Conservation (phyloP, 2,329 filamentous ascomycete species). For the Colletotrichum sp. region DNA sequence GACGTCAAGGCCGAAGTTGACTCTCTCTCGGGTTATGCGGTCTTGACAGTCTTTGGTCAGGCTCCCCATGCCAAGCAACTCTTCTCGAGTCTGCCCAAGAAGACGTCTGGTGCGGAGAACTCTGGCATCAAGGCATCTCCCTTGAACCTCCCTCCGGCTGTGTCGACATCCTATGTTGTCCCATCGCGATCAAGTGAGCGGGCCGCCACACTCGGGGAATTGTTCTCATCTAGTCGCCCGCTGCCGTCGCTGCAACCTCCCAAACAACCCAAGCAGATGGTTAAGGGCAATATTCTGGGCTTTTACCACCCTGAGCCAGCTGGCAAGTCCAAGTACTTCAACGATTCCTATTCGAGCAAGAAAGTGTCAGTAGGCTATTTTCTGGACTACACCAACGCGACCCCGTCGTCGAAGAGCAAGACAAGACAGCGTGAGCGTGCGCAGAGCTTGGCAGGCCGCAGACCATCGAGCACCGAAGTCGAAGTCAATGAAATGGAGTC, state of each 20-base stretch:
- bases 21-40: constrained; percentile 45
- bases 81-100: constrained; percentile 78
- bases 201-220: constrained; percentile 71
- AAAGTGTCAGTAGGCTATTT: constrained; percentile 71
- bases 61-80: constrained; percentile 77
- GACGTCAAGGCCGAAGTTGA: constrained; percentile 43
- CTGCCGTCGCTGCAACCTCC: constrained; percentile 72
- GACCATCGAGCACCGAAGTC: constrained; percentile 59
- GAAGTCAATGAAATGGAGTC: constrained; percentile 74
- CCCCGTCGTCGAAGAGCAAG: constrained; percentile 57
- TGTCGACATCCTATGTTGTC: constrained; percentile 71
- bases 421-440: constrained; percentile 75
- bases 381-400: constrained; percentile 72
- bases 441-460: constrained; percentile 67
- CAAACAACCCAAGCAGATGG: constrained; percentile 72
- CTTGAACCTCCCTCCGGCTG: constrained; percentile 69
- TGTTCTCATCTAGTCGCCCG: constrained; percentile 72
- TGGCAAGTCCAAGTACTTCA: constrained; percentile 59
- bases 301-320: constrained; percentile 60
- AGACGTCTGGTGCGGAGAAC: constrained; percentile 62
- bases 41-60: constrained; percentile 79
- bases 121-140: background rate
- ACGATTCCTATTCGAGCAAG: constrained; percentile 70
- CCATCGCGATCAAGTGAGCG: constrained; percentile 47
- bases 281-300: constrained; percentile 63